Base-by-base conservation (phyloP, 2,329 filamentous ascomycete species). In the Alternaria ventricosa region DNA sequence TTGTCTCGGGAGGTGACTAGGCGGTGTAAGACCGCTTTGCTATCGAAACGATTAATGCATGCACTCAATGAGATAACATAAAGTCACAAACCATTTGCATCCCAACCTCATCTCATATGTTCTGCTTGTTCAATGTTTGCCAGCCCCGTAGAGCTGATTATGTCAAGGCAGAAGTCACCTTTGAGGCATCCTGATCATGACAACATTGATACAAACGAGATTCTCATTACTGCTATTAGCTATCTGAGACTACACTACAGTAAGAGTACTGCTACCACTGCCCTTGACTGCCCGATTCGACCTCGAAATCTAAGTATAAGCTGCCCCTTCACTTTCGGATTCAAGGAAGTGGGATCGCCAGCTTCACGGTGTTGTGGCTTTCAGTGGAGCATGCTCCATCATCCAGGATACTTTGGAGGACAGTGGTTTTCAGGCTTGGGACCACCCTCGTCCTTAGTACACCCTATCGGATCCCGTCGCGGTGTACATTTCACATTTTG, bases 1-100 rank as follows among this genome's bases (percentile, higher is more conserved):
- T 89, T 58, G 81, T 87, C 5, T 86, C 83, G 75, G 80, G 74
- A 47, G 82, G 83, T 76, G 72, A 41, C 3, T 53, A 53, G 28
- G 10, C 15, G 11, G 9, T 18, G 6, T 53, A 20, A 33, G 43
- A 45, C 9, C 12, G 44, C 18, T 6, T 45, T 45, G 43, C n/a
- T 41, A 41, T 41, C 36, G 36, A 41, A 22, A 45, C 10, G 41
- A 44, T 44, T n/a, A 44, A 45, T 13, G 43, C 18, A 45, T 22
- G 1, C n/a, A 33, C 30, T 33, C 12, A 33, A 33, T 33, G 12
- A 33, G 30, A 33, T 33, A 13, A 13, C 30, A 33, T 33, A 33
- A 33, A 33, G 30, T 33, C 30, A 33, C 30, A 33, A 13, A 33
- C 30, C 30, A 33, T 33, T 33, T 13, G 30, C 3, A 33, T 33